phyloP scores from a whole-genome alignment of 306 rosid genomes.

The Vicia sativa region DNA sequence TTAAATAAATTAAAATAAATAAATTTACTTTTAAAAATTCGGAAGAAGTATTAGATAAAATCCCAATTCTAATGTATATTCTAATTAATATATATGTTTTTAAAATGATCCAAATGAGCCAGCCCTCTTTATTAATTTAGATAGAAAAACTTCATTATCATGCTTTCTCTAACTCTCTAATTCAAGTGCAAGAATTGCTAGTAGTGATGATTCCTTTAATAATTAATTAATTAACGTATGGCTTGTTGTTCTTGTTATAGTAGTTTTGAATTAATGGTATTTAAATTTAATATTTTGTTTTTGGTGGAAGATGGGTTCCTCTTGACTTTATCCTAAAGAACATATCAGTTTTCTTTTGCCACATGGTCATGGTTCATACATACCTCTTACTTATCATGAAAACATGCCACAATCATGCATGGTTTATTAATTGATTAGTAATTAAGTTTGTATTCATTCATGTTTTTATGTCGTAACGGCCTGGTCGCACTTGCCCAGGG shows the following conservation, averaged over 20 bases:
- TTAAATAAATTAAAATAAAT: too few relatives aligned
- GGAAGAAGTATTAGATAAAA: neutral
- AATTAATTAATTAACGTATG: neutral
- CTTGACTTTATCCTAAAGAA: constrained; percentile 10
- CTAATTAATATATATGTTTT: too few relatives aligned
- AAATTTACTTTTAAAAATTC: too few relatives aligned
- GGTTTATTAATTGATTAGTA: neutral
- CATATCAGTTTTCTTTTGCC: neutral
- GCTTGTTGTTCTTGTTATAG: neutral
- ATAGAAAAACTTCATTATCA: too few relatives aligned
- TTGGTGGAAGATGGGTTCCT: neutral
- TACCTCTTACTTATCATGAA: neutral
- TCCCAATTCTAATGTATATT: neutral
- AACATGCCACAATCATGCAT: neutral
- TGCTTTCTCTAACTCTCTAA: too few relatives aligned
- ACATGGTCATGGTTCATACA: neutral
- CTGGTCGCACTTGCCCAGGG: too few relatives aligned
- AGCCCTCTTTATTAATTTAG: too few relatives aligned
- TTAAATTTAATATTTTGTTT: neutral
- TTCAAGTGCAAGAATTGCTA: too few relatives aligned
- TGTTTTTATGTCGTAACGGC: too few relatives aligned
- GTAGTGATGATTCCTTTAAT: too few relatives aligned
- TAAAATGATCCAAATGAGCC: too few relatives aligned
- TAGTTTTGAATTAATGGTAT: neutral
- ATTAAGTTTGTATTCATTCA: neutral